Base-by-base conservation (phyloP, 306 rosid species). In the Trifolium subterraneum region DNA sequence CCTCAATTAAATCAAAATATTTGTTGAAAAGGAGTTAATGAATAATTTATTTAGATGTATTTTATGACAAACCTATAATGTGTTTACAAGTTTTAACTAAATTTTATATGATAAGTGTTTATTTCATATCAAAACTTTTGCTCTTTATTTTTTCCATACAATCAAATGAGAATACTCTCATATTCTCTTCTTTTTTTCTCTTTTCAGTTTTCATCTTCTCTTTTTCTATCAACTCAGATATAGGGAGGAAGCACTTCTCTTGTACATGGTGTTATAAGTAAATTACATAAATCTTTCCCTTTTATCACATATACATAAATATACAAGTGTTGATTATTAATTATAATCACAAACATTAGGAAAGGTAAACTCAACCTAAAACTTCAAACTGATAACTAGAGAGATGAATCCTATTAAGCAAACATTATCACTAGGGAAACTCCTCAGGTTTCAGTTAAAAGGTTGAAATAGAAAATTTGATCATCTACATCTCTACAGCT, bases 251-350 rank as follows among this genome's bases (percentile, higher is more conserved):
- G 31, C 35, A 41, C 52, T 65, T 65, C 9, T 33, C 54, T 33
- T 48, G 15, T 65, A 15, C 35, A 55, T 8, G 63, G 11, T 41
- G n/a, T 45, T 44, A 8, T n/a, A 8, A 61, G n/a, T 61, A n/a
- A 33, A 31, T n/a, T 31, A 61, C 41, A 29, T n/a, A 15, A 15
- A 61, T 20, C n/a, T 33, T 63, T 4, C 25, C 15, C 55, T 22
- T 4, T 13, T 19, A 65, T 22, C 20, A 12, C 7, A 42, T 58
- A 75, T 71, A 66, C 70, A 71, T 19, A 71, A 66, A 79, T 81
- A 71, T 81, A 79, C 84, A 71, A 44, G 74, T 58, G 23, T 50
- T 66, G 54, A 64, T 70, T 60, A 71, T 56, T 68, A 60, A 23
- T 27, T 7, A 56, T 47, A 50, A 59, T 38, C 20, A 47, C 16